phyloP scores from a whole-genome alignment of 371 early-diverging fungal genomes.

The Zopfochytrium polystomum region DNA sequence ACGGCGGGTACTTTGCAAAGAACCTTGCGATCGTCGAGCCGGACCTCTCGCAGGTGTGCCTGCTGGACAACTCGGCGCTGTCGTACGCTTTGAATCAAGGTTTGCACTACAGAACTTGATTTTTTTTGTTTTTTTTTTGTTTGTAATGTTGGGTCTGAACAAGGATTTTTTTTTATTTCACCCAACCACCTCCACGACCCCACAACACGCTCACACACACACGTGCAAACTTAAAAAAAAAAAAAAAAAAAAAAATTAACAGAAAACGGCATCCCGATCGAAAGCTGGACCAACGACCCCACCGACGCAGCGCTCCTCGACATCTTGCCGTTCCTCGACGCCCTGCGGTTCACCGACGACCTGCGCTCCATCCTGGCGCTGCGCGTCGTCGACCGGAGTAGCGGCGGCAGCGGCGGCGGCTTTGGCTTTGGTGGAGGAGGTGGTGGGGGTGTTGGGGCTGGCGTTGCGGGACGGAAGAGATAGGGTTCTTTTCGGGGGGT shows the following conservation, averaged over 20 bases:
- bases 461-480: too few species aligned
- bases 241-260: too few species aligned
- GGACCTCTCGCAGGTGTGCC: constrained; percentile 81
- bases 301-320: constrained; percentile 81
- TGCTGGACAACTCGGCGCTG: constrained; percentile 88
- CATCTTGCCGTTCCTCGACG: constrained; percentile 80
- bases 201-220: too few species aligned
- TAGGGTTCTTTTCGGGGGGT: too few species aligned
- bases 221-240: too few species aligned
- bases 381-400: too few species aligned
- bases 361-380: constrained; percentile 65
- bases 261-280: constrained; percentile 85
- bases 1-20: constrained; percentile 76
- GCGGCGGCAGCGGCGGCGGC: too few species aligned
- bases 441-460: too few species aligned
- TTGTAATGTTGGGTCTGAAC: too few species aligned
- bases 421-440: too few species aligned
- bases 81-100: constrained; percentile 82
- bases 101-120: constrained; percentile 28
- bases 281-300: constrained; percentile 75
- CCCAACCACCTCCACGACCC: too few species aligned
- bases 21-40: constrained; percentile 77
- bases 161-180: too few species aligned
- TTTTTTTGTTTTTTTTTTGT: constrained; percentile 4
- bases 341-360: constrained; percentile 79